Evolutionary conservation across 2,329 filamentous ascomycete species (phyloP), one percentile per base, ranked within the genome.

Genomic region (Curvularia spicifera): DNA sequence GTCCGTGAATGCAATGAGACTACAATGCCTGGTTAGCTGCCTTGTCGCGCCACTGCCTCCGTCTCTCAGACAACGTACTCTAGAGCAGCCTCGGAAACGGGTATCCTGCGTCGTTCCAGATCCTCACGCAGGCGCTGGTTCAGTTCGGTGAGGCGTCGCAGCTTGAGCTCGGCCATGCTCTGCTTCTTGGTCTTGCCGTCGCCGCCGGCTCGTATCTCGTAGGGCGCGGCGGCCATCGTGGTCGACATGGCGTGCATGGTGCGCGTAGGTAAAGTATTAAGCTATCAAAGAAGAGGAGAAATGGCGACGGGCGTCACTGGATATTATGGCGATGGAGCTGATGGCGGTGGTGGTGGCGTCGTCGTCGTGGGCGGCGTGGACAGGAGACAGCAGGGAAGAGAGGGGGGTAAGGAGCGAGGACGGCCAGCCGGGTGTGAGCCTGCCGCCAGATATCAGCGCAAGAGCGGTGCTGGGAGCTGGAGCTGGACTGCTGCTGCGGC

Each of bases 91-190:
- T 97, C 93, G 73, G 93, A 97, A 61, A 98, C 93, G 68, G 94
- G 95, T 76, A 98, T 97, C 71, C 95, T 87, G 77, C 96, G 93
- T 77, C 95, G 88, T 73, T 98, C 95, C 65, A 99, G 84, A 78
- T 99, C 95, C 81, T 99, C 95, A 73, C 93, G 91, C 78, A 99
- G 83, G 71, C 95, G 90, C 80, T 92, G 92, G 85, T 98, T 99
- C 73, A 99, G 87, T 83, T 99, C 95, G 61, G 93, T 98, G 80
- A 99, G 85, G 66, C 95, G 90, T 74, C 95, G 89, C 73, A 98
- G 87, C 85, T 99, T 99, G 66, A 99, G 87, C 79, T 99, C 95
- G 70, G 94, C 94, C 91, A 99, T 98, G 78, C 92, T 97, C 83
- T 98, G 95, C 85, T 97, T 97, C 84, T 96, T 98, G 83, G 93